Conservation (phyloP, 2,329 filamentous ascomycete genomes). For the Aspergillus novofumigatus region DNA sequence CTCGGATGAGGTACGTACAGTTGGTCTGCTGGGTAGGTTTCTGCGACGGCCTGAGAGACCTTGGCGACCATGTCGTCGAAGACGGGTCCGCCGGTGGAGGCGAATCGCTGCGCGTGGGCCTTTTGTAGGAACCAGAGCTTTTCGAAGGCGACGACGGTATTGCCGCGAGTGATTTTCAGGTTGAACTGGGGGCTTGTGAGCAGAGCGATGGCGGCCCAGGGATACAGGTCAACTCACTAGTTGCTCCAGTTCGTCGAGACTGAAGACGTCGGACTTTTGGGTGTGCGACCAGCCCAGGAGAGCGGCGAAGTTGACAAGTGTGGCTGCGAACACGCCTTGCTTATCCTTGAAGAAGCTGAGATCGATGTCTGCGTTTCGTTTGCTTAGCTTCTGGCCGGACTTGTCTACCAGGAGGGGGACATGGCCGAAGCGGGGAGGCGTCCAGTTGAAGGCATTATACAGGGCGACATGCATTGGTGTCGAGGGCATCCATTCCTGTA, state of each 20-base stretch:
- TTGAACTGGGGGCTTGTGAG: constrained; percentile 55
- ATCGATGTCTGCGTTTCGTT: constrained; percentile 68
- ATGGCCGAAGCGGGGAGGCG: constrained; percentile 71
- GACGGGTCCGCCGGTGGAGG: constrained; percentile 41
- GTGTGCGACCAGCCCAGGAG: constrained; percentile 78
- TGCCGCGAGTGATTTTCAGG: constrained; percentile 85
- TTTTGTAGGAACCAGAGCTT: constrained; percentile 80
- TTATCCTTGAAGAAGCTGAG: constrained; percentile 54
- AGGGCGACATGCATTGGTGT: constrained; percentile 73
- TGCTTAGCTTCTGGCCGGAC: constrained; percentile 76
- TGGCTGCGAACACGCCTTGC: constrained; percentile 59
- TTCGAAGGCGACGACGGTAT: constrained; percentile 73
- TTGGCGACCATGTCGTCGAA: constrained; percentile 39
- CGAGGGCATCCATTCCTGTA: constrained; percentile 87
- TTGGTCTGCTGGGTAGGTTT: constrained; percentile 19
- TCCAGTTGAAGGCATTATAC: constrained; percentile 75
- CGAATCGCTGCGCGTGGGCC: constrained; percentile 56
- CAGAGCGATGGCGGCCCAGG: background rate
- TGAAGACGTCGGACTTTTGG: constrained; percentile 65
- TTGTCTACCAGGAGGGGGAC: constrained; percentile 69
- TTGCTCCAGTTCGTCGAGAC: constrained; percentile 64
- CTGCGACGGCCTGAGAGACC: constrained; percentile 25
- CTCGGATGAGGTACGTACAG: constrained; percentile 23
- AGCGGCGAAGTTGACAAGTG: constrained; percentile 75
- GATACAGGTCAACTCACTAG: constrained; percentile 47